Evolutionary conservation across 306 rosid genomes (phyloP), one percentile per base, ranked within the genome.

Genomic region (Cicer cuneatum): DNA sequence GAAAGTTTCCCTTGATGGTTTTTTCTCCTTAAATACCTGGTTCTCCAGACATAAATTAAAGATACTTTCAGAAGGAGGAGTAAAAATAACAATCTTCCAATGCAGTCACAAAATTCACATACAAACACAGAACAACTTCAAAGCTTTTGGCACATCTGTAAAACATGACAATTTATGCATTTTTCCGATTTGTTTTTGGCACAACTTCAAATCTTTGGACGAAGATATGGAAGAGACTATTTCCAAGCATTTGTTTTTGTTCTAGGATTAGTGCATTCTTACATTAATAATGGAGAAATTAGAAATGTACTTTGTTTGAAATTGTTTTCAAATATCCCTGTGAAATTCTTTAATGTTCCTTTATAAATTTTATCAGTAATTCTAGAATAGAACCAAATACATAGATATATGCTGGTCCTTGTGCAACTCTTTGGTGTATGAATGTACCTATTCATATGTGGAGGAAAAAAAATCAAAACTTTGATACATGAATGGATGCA

Each of bases 1-100:
- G 19, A 91, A 91, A 79, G 81, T 88, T 60, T 94, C 98, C 83
- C 98, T 82, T 12, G 98, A 88, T 14, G 92, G 87, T 83, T 94
- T 94, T 83, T 94, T 94, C 90, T 91, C 97, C 88, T 94, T 91
- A 52, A 84, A 89, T 72, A 83, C 87, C 98, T 91, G 96, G 57
- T 66, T 72, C 79, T 73, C 6, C 69, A 52, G 80, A 66, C 64
- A 73, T 63, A 73, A 49, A 80, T 70, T 15, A 77, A 65, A 33
- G 60, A 59, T 58, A 39, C 38, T 81, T 71, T 67, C 6, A 77
- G 65, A 6, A 65, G 41, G 38, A 65, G 57, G 68, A 16, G 72
- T 67, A 35, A 83, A 63, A 77, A 53, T 42, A 51, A 74, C 54
- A 79, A 77, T 45, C 63, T 53, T 61, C 45, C 52, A 74, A 77